Percentiles rank a stretch among this genome's conserved stretches.
Conservation (phyloP, 768 basidiomycete genomes). For the Pleurotus eryngii region DNA sequence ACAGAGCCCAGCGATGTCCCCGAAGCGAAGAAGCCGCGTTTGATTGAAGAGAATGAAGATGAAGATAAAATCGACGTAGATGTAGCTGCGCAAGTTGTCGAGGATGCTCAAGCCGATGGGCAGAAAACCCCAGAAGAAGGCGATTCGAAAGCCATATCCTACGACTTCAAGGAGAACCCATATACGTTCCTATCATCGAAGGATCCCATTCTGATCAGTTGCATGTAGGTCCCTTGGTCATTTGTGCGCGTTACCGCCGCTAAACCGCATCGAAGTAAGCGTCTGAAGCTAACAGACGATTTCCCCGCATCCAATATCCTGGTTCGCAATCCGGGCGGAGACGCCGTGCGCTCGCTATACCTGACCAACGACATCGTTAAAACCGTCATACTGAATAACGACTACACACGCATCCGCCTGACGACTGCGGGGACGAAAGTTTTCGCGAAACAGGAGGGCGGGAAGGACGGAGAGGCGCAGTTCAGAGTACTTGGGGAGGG, state of each 20-base stretch:
- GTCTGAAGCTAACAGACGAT: conserved; percentile 60
- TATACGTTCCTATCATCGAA: conserved; percentile 75
- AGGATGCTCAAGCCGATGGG: too few relatives aligned
- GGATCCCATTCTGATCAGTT: conserved; percentile 66
- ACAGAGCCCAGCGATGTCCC: conserved; percentile 34
- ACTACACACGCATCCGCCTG: conserved; percentile 80
- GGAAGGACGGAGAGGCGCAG: conserved; percentile 52
- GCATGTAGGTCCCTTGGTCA: conserved; percentile 48
- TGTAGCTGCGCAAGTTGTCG: not conserved
- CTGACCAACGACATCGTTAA: conserved; percentile 84
- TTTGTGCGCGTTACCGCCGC: not conserved
- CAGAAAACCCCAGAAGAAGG: not conserved
- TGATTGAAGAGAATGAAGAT: conserved; percentile 19
- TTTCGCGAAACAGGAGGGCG: conserved; percentile 84
- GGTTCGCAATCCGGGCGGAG: conserved; percentile 79
- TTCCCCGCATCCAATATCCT: conserved; percentile 82
- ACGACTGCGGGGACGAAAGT: conserved; percentile 94
- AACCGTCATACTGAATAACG: conserved; percentile 74
- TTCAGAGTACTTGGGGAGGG: conserved; percentile 86
- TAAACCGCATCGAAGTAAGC: conserved; percentile 50
- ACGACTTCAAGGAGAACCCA: conserved; percentile 83
- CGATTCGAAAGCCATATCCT: conserved; percentile 21
- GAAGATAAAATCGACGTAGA: not conserved
- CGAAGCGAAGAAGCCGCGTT: conserved; percentile 49
- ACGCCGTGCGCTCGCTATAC: conserved; percentile 78